These are phyloP conservation scores for Diphasiastrum complanatum DNA, from an alignment of 83 land plant species.

Conservation along the genomic window DNA sequence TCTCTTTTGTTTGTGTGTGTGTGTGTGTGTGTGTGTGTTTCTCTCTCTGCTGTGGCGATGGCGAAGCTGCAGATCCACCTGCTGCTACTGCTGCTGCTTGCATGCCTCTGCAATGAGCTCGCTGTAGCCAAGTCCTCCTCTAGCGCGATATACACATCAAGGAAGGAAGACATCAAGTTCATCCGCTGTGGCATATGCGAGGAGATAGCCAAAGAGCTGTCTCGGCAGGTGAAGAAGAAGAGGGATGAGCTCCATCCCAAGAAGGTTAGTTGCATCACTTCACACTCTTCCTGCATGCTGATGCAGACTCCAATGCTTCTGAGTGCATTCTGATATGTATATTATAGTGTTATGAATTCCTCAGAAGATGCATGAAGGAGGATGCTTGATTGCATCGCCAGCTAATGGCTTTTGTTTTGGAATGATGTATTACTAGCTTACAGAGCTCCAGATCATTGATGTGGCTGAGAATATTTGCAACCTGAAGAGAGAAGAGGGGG, in stretches of 20 bases:
- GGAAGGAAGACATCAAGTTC: constrained; percentile 83
- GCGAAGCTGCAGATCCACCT: no score
- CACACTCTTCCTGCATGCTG: not conserved
- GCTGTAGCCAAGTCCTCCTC: no score
- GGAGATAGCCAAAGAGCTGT: constrained; percentile 52
- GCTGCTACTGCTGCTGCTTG: no score
- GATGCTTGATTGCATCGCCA: not conserved
- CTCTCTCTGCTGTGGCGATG: no score
- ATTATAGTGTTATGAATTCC: not conserved
- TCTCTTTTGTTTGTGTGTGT: no score
- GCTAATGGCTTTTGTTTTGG: not conserved
- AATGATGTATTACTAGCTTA: constrained; percentile 37
- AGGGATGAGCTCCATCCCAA: constrained; percentile 62
- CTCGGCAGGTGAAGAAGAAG: constrained; percentile 53
- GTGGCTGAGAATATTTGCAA: constrained; percentile 92
- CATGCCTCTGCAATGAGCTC: no score
- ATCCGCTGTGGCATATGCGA: constrained; percentile 79
- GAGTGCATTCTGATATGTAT: not conserved
- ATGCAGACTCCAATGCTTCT: not conserved
- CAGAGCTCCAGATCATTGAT: constrained; percentile 86
- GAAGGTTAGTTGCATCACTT: constrained; percentile 40
- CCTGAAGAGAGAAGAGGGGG: constrained; percentile 85
- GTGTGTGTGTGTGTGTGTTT: no score
- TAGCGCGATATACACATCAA: no score
- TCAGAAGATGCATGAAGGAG: not conserved